Evolutionary conservation across 2,329 filamentous ascomycete genomes (phyloP).

Genomic region (Diaporthe destruens): DNA sequence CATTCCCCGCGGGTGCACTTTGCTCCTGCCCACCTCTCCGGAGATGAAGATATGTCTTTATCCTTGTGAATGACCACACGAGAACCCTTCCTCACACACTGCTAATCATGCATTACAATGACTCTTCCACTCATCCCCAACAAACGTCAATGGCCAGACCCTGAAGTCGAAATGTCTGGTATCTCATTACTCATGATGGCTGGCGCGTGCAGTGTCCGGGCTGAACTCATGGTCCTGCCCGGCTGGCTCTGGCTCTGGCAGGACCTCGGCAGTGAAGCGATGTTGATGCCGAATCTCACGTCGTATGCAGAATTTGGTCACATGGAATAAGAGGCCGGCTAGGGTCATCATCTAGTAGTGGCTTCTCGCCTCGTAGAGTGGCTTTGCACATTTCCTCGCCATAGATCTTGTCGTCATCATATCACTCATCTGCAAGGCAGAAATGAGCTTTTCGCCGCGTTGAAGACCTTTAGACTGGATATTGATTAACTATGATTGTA

Average conservation of each 20-base stretch:
- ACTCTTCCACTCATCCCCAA: too few relatives aligned
- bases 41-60: too few relatives aligned
- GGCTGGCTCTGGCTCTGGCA: not conserved
- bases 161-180: not conserved
- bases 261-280: not conserved
- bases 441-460: not conserved
- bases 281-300: too few relatives aligned
- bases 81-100: too few relatives aligned
- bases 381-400: conserved; percentile 2
- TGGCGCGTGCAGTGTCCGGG: not conserved
- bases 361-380: conserved; percentile 5
- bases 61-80: too few relatives aligned
- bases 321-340: not conserved
- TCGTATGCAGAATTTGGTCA: not conserved
- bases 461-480: too few relatives aligned
- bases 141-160: too few relatives aligned
- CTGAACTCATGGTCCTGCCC: not conserved
- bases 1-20: too few relatives aligned
- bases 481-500: too few relatives aligned
- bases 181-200: conserved; percentile 6
- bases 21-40: too few relatives aligned
- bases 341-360: not conserved
- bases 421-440: not conserved
- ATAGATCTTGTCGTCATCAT: too few relatives aligned
- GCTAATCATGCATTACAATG: too few relatives aligned